A percentile compares a stretch with the other conserved stretches of the same genome.
phyloP scores from a whole-genome alignment of 2,329 filamentous ascomycete species.

The Arthrobotrys sphaeroides region DNA sequence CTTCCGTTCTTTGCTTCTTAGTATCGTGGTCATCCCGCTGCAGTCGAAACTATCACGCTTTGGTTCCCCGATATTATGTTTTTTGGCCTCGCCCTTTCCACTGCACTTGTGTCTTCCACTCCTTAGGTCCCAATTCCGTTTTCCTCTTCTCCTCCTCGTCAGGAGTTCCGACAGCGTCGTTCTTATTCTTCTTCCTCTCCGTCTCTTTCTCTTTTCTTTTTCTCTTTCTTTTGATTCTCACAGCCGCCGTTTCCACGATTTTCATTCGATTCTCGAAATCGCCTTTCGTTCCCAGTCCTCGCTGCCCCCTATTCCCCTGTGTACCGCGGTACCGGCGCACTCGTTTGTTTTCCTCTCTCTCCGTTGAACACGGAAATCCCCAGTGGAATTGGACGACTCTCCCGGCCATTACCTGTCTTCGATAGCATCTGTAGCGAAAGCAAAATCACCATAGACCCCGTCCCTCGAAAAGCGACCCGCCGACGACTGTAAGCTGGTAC shows the following conservation, averaged over 20 bases:
- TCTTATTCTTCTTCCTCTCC: neutral
- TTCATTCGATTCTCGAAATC: constrained; percentile 14
- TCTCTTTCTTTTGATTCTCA: neutral
- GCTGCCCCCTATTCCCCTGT: neutral
- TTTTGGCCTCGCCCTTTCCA: constrained; percentile 25
- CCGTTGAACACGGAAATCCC: neutral
- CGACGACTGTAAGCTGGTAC: neutral
- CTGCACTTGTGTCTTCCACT: constrained; percentile 28
- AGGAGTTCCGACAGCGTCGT: neutral
- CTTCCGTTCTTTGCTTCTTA: constrained; percentile 17
- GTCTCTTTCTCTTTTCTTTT: constrained; percentile 12
- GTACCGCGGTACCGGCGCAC: neutral
- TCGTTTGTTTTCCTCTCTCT: constrained; percentile 9
- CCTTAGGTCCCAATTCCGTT: neutral
- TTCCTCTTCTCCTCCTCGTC: neutral
- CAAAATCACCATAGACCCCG: neutral
- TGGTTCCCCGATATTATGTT: constrained; percentile 20
- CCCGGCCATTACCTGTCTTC: too few species aligned
- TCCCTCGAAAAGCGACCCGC: neutral
- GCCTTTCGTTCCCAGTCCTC: neutral
- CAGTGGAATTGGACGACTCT: neutral
- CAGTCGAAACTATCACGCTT: constrained; percentile 18
- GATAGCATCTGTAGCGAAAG: neutral
- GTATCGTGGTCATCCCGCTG: constrained; percentile 13
- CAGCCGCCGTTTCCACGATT: constrained; percentile 7